phyloP scores from a whole-genome alignment of 179 eudicot genomes.

The Heliamphora pulchella region DNA sequence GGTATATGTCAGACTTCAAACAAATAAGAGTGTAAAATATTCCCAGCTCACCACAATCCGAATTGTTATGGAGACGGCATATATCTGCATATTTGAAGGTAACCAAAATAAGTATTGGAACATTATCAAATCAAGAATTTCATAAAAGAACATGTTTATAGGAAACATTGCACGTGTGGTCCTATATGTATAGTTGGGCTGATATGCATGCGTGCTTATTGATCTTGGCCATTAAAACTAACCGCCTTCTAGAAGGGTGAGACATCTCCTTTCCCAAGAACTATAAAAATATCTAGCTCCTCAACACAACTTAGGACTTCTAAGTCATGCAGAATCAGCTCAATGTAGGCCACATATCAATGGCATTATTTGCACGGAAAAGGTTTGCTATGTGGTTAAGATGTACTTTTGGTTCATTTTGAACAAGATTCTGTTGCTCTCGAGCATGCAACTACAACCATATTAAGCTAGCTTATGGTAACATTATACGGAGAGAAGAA shows the following conservation, averaged over 20 bases:
- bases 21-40: background rate
- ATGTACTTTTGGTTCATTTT: constrained; percentile 9
- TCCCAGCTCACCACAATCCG: constrained; percentile 59
- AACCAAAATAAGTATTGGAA: background rate
- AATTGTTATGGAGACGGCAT: constrained; percentile 75
- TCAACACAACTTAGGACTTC: background rate
- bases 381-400: background rate
- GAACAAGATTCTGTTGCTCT: background rate
- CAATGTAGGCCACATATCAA: background rate
- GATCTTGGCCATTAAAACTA: constrained; percentile 5
- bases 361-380: background rate
- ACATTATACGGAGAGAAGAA: background rate
- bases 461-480: background rate
- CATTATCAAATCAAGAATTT: background rate
- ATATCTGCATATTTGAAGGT: constrained; percentile 44
- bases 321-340: background rate
- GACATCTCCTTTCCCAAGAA: background rate
- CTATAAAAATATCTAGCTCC: background rate
- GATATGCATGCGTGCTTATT: background rate
- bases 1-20: constrained; percentile 10
- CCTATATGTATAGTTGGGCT: background rate
- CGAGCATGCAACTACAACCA: background rate
- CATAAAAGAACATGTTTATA: background rate
- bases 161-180: background rate
- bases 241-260: background rate